Base-by-base conservation (phyloP, 2,329 filamentous ascomycete species). In the Monosporascus cannonballus region DNA sequence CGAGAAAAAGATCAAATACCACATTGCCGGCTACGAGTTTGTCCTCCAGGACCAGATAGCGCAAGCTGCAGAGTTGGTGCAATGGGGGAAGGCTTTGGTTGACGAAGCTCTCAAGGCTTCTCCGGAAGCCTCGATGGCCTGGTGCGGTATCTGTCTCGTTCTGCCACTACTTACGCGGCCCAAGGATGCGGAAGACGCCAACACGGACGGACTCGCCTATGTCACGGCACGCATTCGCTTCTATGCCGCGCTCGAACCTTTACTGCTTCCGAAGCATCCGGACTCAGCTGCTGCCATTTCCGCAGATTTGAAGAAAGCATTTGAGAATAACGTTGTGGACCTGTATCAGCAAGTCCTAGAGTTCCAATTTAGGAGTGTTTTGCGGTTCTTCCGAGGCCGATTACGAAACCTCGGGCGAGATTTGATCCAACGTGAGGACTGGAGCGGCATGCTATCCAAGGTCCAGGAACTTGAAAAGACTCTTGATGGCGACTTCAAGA, bases 131-230 rank as follows among this genome's bases (percentile, higher is more conserved):
- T 68, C 67, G 6, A 49, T 69, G 7, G 63, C 54, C 2, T 67
- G 64, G 66, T 64, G 63, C 3, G 73, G 71, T 57, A 66, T 73
- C 56, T 69, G 61, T 56, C 48, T 71, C 18, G 46, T 71, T 42
- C 62, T 73, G 1, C 69, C 69, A 0, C 59, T 72, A 3, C 61
- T 73, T 41, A 68, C 59, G 7, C 69, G 67, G 45, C 65, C 64
- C 4, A 51, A 18, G 7, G 56, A 57, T 1, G 67, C 60, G 9
- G 56, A 65, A 0, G 61, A 62, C 42, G 69, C 65, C 11, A 69
- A 69, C 48, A 34, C 39, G 2, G 55, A 66, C 9, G 70, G 70
- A 0, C 67, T 73, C 30, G 54, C 52, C 14, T 70, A 71, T 38
- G 65, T 71, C 22, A 67, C 64, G 4, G 53, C 62, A 8, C 64